Evolutionary conservation across 306 rosid species (phyloP).

Genomic region (Cajanus cajan): DNA sequence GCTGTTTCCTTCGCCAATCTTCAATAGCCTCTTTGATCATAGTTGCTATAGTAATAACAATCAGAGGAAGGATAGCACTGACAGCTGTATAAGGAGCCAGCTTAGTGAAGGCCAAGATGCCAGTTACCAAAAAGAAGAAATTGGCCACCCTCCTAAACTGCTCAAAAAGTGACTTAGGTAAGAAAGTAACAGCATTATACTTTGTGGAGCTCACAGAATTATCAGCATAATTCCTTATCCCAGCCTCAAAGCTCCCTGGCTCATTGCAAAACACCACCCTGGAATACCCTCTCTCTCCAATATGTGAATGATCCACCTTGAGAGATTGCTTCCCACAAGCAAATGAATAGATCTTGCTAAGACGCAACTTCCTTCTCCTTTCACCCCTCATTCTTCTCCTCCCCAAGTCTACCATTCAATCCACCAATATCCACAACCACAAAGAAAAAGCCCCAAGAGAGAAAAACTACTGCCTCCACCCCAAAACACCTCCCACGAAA

Average conservation of each 20-base stretch:
- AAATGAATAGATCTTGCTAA: conserved; percentile 89
- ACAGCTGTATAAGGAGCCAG: conserved; percentile 85
- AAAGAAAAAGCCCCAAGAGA: background rate
- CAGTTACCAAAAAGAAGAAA: conserved; percentile 77
- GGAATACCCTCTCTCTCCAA: conserved; percentile 83
- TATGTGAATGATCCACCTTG: conserved; percentile 62
- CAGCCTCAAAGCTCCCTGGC: conserved; percentile 55
- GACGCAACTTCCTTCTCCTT: conserved; percentile 51
- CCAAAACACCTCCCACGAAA: background rate
- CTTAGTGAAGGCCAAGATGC: conserved; percentile 69
- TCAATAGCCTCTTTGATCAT: conserved; percentile 87
- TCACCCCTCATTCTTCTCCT: conserved; percentile 51
- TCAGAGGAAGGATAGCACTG: conserved; percentile 77
- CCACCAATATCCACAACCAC: background rate
- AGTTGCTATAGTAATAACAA: conserved; percentile 59
- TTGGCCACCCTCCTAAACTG: conserved; percentile 98
- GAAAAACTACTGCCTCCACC: background rate
- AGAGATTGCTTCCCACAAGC: conserved; percentile 62
- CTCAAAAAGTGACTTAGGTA: conserved; percentile 94
- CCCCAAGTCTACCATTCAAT: background rate
- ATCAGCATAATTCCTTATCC: conserved; percentile 50
- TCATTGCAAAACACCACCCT: conserved; percentile 77
- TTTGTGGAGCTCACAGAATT: conserved; percentile 83
- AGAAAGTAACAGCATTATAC: conserved; percentile 70
- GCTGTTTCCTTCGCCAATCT: conserved; percentile 76